phyloP scores from a whole-genome alignment of 2,329 filamentous ascomycete species.

The Talaromyces sp. region DNA sequence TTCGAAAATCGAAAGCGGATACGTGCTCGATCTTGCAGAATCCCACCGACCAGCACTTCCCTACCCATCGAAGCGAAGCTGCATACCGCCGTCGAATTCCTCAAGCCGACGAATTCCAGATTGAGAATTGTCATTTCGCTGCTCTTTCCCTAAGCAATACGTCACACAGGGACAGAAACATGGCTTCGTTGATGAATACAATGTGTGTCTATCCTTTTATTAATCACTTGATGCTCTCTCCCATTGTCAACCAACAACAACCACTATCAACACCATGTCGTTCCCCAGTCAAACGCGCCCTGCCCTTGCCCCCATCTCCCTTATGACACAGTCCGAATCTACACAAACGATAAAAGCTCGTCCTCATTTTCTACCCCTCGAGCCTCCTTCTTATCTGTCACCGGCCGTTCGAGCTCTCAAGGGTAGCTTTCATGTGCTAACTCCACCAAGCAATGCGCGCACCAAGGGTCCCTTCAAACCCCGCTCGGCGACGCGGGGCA shows the following conservation, averaged over 20 bases:
- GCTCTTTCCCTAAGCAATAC: background rate
- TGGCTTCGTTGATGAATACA: constrained; percentile 76
- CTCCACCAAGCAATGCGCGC: constrained; percentile 66
- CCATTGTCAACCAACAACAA: constrained; percentile 8
- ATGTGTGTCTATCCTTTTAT: constrained; percentile 57
- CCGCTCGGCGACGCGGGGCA: constrained; percentile 76
- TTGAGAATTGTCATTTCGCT: background rate
- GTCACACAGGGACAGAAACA: constrained; percentile 26
- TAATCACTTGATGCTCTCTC: constrained; percentile 2
- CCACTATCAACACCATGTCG: constrained; percentile 12
- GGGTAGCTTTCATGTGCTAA: constrained; percentile 35
- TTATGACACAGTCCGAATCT: constrained; percentile 22
- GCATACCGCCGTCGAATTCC: background rate
- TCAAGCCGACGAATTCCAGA: background rate
- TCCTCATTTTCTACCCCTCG: constrained; percentile 17
- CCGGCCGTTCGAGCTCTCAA: constrained; percentile 29
- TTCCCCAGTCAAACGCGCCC: background rate
- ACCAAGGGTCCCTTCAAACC: constrained; percentile 89
- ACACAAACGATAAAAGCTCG: constrained; percentile 27
- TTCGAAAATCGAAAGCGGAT: background rate
- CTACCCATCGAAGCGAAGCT: background rate
- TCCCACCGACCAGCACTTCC: background rate
- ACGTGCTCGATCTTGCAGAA: background rate
- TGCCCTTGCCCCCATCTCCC: constrained; percentile 12
- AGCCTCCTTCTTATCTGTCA: constrained; percentile 32